Evolutionary conservation across 352 stramenopile species (phyloP).

Genomic region (Phytophthora pseudosyringae): DNA sequence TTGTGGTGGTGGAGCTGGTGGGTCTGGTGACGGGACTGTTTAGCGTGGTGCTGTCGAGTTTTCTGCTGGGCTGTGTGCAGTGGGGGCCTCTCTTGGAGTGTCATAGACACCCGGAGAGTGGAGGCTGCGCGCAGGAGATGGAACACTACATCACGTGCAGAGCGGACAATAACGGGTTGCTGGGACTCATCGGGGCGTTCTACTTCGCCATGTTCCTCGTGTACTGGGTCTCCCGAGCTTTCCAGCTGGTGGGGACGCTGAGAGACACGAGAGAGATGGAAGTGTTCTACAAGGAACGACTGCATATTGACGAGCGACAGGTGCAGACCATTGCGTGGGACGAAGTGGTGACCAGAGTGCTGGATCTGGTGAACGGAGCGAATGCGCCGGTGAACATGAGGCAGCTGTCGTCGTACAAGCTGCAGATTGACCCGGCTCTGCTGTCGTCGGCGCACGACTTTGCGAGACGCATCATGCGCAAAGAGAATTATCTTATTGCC

Average conservation of each 20-base stretch:
- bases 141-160: conserved; percentile 78
- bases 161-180: conserved; percentile 54
- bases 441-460: conserved; percentile 89
- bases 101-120: conserved; percentile 66
- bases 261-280: conserved; percentile 91
- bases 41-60: conserved; percentile 94
- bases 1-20: conserved; percentile 90
- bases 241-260: conserved; percentile 87
- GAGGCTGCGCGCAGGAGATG: conserved; percentile 80
- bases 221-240: conserved; percentile 91
- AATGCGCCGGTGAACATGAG: conserved; percentile 83
- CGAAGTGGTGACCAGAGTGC: conserved; percentile 89
- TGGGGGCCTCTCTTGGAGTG: conserved; percentile 92
- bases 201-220: conserved; percentile 95
- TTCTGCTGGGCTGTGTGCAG: conserved; percentile 96
- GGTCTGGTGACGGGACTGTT: conserved; percentile 95
- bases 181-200: conserved; percentile 78
- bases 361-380: conserved; percentile 71
- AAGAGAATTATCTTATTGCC: conserved; percentile 98
- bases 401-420: conserved; percentile 83
- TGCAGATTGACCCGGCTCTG: conserved; percentile 84
- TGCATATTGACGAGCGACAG: conserved; percentile 89
- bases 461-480: conserved; percentile 96
- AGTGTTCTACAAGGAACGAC: conserved; percentile 90
- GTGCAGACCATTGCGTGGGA: conserved; percentile 90